Evolutionary conservation across 306 rosid genomes (phyloP).

Genomic region (Inga leiocalycina): DNA sequence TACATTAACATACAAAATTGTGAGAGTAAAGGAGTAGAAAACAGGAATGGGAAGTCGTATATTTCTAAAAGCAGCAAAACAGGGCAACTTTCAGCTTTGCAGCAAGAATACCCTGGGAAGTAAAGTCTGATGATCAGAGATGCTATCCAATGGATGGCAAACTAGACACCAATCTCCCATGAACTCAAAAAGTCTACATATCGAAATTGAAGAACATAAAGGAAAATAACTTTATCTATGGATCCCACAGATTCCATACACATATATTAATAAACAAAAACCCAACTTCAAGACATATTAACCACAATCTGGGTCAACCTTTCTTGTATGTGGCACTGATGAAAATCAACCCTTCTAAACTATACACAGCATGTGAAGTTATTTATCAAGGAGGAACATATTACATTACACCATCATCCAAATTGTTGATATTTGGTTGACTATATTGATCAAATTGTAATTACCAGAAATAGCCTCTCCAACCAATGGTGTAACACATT

Average conservation of each 20-base stretch:
- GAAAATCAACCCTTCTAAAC: not conserved
- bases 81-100: not conserved
- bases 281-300: not conserved
- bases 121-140: not conserved
- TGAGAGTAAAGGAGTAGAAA: slow-evolving; percentile 30
- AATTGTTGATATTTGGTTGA: slow-evolving; percentile 3
- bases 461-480: not conserved
- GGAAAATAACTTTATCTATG: not conserved
- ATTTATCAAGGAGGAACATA: too few relatives aligned
- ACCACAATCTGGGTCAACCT: not conserved
- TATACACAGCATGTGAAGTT: not conserved
- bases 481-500: not conserved
- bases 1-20: not conserved
- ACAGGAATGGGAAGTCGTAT: not conserved
- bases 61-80: not conserved
- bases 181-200: not conserved
- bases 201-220: not conserved
- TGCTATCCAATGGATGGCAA: not conserved
- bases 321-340: not conserved
- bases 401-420: not conserved
- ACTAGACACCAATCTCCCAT: not conserved
- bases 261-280: too few relatives aligned
- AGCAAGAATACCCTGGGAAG: not conserved
- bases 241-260: not conserved
- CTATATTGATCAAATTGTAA: not conserved